Base-by-base conservation (phyloP, 805 yeast genomes). In the Candida ponderosae region DNA sequence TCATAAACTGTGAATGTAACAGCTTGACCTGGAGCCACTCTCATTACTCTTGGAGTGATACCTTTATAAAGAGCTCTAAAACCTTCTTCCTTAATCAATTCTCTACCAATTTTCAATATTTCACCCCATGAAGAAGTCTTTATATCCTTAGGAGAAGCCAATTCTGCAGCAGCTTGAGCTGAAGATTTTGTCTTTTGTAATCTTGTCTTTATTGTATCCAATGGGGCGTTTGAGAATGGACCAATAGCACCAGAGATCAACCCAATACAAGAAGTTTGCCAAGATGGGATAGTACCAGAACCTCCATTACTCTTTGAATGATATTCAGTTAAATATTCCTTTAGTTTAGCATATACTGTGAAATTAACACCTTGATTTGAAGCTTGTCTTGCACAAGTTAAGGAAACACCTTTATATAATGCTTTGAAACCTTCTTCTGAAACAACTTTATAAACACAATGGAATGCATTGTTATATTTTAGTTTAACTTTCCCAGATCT, bases 1-100 rank as follows among this genome's bases (percentile, higher is more conserved):
- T 90, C 98, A 63, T 90, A 90, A 32, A 93, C 96, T 7, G 97
- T 93, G 67, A 90, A 90, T 15, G 97, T 93, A 40, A 90, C 97
- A 39, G 97, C 97, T 66, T 90, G 98, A 44, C 98, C 98, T 18
- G 98, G 97, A 11, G 98, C 98, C 36, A 90, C 98, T 67, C 98
- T 82, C 95, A 90, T 89, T 50, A 90, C 90, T 68, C 98, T 81
- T 51, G 98, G 98, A 18, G 97, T 88, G 57, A 90, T 90, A 66
- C 98, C 98, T 59, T 90, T 86, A 70, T 90, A 90, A 59, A 90
- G 74, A 31, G 96, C 94, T 38, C 74, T 70, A 48, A 79, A 66
- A 49, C 98, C 98, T 65, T 88, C 96, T 67, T 87, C 95, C 57
- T 78, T 79, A 48, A 89, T 67, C 61, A 90, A 72, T 54, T 81